phyloP scores from a whole-genome alignment of 2,329 filamentous ascomycete species.

The Lecanicillium sp. region DNA sequence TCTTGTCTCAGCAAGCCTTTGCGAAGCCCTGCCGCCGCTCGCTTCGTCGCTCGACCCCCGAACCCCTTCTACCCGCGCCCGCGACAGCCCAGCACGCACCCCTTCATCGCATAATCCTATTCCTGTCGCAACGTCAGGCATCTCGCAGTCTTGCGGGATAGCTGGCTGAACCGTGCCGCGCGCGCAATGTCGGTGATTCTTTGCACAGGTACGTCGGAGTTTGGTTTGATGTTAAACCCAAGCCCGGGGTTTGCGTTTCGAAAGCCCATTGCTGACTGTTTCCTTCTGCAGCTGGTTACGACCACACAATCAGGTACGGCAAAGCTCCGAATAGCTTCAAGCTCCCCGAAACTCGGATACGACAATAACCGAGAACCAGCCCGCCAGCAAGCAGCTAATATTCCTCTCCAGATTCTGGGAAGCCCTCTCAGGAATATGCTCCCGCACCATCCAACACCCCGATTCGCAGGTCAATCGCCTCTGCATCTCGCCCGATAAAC shows the following conservation, averaged over 20 bases:
- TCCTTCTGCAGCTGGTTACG: conserved; percentile 53
- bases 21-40: too few species aligned
- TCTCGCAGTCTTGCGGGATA: background rate
- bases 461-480: conserved; percentile 98
- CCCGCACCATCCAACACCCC: conserved; percentile 93
- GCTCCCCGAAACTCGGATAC: background rate
- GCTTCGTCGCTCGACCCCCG: too few species aligned
- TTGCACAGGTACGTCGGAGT: conserved; percentile 44
- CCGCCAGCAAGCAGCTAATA: conserved; percentile 14
- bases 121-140: background rate
- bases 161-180: background rate
- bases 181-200: conserved; percentile 56
- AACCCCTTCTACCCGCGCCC: background rate
- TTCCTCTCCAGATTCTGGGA: conserved; percentile 79
- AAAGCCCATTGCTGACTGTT: too few species aligned
- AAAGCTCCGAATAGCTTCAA: conserved; percentile 13
- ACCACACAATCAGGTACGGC: conserved; percentile 57
- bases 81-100: background rate
- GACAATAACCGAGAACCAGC: background rate
- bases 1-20: too few species aligned
- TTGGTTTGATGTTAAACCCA: conserved; percentile 17
- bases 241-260: background rate
- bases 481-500: conserved; percentile 97
- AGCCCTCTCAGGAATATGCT: conserved; percentile 94
- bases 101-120: background rate